Percentiles rank a stretch among this genome's conserved stretches.
Conservation (phyloP, 2,329 filamentous ascomycete species). For the Aspergillus novofumigatus region DNA sequence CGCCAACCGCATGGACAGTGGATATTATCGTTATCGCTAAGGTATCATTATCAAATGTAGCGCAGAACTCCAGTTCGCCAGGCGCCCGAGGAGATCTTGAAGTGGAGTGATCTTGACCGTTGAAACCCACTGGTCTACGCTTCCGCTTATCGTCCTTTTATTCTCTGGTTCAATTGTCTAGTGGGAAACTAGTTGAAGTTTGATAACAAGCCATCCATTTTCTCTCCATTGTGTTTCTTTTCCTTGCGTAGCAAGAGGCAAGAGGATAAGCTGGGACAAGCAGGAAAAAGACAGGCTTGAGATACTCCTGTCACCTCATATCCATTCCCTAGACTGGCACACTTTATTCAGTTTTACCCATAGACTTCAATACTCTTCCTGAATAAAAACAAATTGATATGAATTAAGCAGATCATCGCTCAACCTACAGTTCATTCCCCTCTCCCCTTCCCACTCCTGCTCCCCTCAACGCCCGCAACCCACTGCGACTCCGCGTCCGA, state of each 20-base stretch:
- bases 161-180: neutral
- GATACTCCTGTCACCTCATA: no score
- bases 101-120: neutral
- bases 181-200: neutral
- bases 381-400: neutral
- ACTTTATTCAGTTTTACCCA: neutral
- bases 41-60: neutral
- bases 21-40: neutral
- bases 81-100: no score
- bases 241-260: no score
- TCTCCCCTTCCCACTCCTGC: neutral
- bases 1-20: neutral
- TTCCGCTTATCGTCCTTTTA: neutral
- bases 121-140: neutral
- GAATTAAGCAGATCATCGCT: neutral
- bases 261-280: no score
- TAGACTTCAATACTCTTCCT: neutral
- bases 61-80: neutral
- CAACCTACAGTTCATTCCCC: neutral
- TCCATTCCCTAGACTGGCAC: neutral
- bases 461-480: slow-evolving; percentile 8
- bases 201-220: neutral
- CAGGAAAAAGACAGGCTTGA: no score
- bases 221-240: no score
- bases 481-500: neutral